Base-by-base conservation (phyloP, 805 yeast species). In the Sugiyamaella qingdaonensis region DNA sequence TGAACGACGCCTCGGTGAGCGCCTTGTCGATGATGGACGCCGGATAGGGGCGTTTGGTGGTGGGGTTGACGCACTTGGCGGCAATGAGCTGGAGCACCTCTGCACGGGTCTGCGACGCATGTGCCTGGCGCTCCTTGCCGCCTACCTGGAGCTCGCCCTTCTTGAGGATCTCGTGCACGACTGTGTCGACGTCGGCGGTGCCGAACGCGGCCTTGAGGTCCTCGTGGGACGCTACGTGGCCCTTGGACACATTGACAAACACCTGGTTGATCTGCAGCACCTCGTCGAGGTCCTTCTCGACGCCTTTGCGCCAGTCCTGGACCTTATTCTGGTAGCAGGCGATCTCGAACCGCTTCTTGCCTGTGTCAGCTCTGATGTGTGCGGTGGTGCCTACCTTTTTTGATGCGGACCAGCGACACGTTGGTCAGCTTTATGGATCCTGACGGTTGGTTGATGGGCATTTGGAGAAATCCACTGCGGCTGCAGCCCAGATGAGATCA, bases 311-410 rank as follows among this genome's bases (percentile, higher is more conserved):
- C 82, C 90, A 94, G 68, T 94, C 99, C 68, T 92, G 98, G 4
- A 94, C 97, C 66, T 94, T 94, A 64, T 94, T 94, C 65, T 88
- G 96, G 68, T 94, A 94, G 65, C 99, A 94, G 0, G 98, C 98
- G 44, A 94, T 79, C 69, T 94, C 99, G 62, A 90, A 94, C 59
- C 97, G 75, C 69, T 88, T 88, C 66, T 88, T 89, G 41, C 75
- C 43, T 34, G 37, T 9, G 37, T 34, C 8, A 34, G 37, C 35
- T n/a, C 67, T 58, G 14, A 10, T 19, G 7, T 10, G 4, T 48
- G 4, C 7, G 13, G 10, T 18, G 14, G 11, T 5, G 3, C n/a
- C 37, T 34, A 34, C 37, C 97, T 67, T 88, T 90, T 63, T 86
- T 87, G 82, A 94, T 82, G 46, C 94, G 78, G 45, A 94, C 97